These are phyloP conservation scores for Termitomyces sp. DNA, from an alignment of 768 basidiomycete species.

Conservation along the genomic window DNA sequence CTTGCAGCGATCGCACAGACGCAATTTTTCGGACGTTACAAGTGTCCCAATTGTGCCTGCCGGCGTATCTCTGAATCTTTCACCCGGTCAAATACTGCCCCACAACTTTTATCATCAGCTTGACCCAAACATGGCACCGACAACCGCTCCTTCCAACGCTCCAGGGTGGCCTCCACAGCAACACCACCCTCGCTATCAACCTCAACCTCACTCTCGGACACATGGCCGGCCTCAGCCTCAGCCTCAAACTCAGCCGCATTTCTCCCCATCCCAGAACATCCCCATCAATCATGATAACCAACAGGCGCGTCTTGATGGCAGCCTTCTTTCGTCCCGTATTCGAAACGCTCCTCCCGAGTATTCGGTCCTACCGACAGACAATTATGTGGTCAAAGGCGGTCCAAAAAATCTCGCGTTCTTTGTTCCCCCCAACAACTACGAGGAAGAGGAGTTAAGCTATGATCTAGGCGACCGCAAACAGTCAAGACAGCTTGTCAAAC, in stretches of 20 bases:
- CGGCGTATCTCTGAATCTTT: slow-evolving; percentile 49
- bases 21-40: slow-evolving; percentile 6
- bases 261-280: background rate
- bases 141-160: background rate
- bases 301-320: slow-evolving; percentile 1
- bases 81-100: slow-evolving; percentile 58
- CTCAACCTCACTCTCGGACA: slow-evolving; percentile 3
- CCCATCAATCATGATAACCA: background rate
- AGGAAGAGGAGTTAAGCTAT: background rate
- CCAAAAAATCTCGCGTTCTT: background rate
- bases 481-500: background rate
- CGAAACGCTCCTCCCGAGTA: slow-evolving; percentile 14
- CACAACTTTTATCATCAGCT: slow-evolving; percentile 24
- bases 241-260: slow-evolving; percentile 9
- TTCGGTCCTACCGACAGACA: slow-evolving; percentile 7
- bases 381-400: background rate
- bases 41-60: slow-evolving; percentile 29
- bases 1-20: slow-evolving; percentile 5
- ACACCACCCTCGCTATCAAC: background rate
- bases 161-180: slow-evolving; percentile 14
- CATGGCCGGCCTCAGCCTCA: slow-evolving; percentile 9
- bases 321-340: background rate
- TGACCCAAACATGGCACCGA: background rate
- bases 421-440: background rate
- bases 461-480: slow-evolving; percentile 5